Evolutionary conservation across 176 grass and related monocot species (phyloP).

Genomic region (Neostapfia colusana): DNA sequence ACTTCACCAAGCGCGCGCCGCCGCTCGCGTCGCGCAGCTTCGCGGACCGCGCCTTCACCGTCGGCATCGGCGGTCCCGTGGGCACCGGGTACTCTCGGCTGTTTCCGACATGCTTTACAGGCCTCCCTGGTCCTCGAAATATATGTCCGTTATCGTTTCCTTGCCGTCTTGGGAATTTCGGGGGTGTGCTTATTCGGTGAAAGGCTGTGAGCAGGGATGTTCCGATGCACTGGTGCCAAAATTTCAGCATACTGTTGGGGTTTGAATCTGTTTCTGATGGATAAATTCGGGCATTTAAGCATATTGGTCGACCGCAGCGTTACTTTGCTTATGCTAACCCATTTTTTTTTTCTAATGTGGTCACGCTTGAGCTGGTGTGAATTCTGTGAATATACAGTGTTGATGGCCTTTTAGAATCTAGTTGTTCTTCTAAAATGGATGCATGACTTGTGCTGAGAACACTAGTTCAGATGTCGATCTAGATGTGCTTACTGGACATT

Average conservation of each 20-base stretch:
- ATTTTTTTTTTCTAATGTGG: background rate
- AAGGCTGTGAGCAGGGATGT: background rate
- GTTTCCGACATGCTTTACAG: too few relatives aligned
- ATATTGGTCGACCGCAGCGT: background rate
- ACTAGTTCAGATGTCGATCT: background rate
- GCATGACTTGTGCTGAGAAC: background rate
- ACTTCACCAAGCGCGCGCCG: constrained; percentile 85
- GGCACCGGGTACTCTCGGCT: constrained; percentile 62
- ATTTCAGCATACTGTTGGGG: background rate
- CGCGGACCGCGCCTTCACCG: constrained; percentile 86
- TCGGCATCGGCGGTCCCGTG: constrained; percentile 92
- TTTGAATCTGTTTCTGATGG: background rate
- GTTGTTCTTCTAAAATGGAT: background rate
- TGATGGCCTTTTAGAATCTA: background rate
- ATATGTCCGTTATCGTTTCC: background rate
- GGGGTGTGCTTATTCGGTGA: background rate
- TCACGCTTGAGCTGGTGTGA: background rate
- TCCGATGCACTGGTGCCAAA: background rate
- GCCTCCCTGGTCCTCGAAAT: background rate
- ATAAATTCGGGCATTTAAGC: background rate
- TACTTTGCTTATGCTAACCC: background rate
- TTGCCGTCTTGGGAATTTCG: background rate
- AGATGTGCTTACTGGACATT: background rate
- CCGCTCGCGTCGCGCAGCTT: constrained; percentile 62
- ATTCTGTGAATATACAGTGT: background rate